Base-by-base conservation (phyloP, 2,329 filamentous ascomycete genomes). In the Claviceps capensis region DNA sequence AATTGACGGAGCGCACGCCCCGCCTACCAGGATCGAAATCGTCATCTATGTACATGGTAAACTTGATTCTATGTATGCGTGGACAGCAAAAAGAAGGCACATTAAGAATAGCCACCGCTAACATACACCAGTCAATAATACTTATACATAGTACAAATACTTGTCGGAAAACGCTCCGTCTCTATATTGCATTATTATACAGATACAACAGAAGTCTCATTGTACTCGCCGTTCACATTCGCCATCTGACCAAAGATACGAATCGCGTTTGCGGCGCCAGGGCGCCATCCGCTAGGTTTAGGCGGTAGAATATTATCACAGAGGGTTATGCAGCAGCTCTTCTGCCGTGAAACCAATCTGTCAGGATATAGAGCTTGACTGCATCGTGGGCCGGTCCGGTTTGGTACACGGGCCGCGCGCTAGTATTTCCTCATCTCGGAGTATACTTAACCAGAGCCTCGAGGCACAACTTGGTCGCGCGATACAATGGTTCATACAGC, bases 401-500 rank as follows among this genome's bases (percentile, higher is more conserved):
- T 0, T 75, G 65, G 23, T 56, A 50, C 16, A 86, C 70, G 0
- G 69, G 66, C 1, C 75, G 74, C 0, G 70, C 55, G 30, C 30
- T 11, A 34, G 30, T 34, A 34, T 34, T 60, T 86, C 82, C 47
- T 66, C 63, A 86, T 82, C 60, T 83, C 79, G 2, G 73, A 70
- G n/a, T 78, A 70, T 60, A 75, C 77, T 55, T 68, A 72, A n/a
- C 72, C 73, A 55, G 65, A 22, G 69, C 73, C 53, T 70, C 69
- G 50, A 65, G 71, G 62, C 71, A 81, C 55, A 68, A 63, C 47
- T 53, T 59, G 52, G 71, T 65, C 56, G 76, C 67, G 0, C 63
- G 57, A 60, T 79, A 83, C 26, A 81, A 66, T 37, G 74, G 66
- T 3, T 67, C 63, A 60, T 86, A 87, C 56, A 83, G 69, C 16